Evolutionary conservation across 2,329 filamentous ascomycete species (phyloP).

Genomic region (Madurella fahalii): DNA sequence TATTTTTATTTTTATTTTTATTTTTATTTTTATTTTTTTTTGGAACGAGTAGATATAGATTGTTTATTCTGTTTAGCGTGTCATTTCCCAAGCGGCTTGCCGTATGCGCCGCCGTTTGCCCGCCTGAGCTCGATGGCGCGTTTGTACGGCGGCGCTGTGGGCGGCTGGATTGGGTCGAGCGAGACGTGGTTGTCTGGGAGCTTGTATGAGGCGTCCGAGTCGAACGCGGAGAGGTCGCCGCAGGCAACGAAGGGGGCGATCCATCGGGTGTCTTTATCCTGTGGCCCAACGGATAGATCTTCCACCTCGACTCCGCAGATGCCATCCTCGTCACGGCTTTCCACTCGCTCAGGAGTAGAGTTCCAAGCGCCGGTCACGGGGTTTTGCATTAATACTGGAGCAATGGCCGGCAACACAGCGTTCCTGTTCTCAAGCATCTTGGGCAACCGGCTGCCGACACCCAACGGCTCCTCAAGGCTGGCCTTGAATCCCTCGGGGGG

Average conservation of each 20-base stretch:
- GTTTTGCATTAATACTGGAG: constrained; percentile 45
- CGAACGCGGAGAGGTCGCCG: constrained; percentile 89
- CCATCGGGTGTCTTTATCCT: constrained; percentile 58
- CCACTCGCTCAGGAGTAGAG: constrained; percentile 16
- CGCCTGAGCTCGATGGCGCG: constrained; percentile 81
- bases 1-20: too few species aligned
- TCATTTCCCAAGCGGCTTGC: constrained; percentile 54
- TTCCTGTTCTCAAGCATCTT: constrained; percentile 44
- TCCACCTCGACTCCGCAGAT: constrained; percentile 50
- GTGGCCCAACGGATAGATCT: constrained; percentile 36
- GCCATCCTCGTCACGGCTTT: constrained; percentile 29
- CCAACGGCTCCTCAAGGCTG: constrained; percentile 70
- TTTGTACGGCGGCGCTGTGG: constrained; percentile 93
- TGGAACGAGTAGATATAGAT: neutral
- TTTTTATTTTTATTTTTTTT: too few species aligned
- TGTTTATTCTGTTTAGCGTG: neutral
- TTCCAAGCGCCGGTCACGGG: constrained; percentile 43
- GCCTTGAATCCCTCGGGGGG: constrained; percentile 73
- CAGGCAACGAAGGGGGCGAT: constrained; percentile 97
- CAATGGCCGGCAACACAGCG: constrained; percentile 39
- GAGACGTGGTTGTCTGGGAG: constrained; percentile 82
- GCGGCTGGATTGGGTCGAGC: constrained; percentile 88
- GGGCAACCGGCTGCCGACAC: constrained; percentile 54
- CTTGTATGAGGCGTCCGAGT: constrained; percentile 91
- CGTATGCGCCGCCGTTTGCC: constrained; percentile 69